Conservation (phyloP, 2,329 filamentous ascomycete genomes). For the Colletotrichum simmondsii region DNA sequence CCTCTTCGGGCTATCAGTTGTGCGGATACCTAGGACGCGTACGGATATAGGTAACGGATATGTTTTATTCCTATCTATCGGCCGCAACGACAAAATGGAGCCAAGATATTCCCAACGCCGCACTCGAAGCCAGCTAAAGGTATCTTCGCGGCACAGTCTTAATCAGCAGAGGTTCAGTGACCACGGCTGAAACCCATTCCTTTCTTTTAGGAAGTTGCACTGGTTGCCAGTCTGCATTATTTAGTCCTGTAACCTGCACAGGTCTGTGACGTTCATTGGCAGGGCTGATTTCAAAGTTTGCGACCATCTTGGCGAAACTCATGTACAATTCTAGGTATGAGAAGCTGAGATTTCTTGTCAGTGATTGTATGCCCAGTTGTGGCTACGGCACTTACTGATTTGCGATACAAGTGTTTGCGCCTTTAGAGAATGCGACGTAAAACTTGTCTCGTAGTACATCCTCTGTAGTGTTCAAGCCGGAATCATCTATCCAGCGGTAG, state of each 20-base stretch:
- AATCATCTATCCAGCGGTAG: constrained; percentile 39
- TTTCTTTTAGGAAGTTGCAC: constrained; percentile 35
- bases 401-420: constrained; percentile 42
- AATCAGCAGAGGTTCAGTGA: background rate
- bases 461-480: constrained; percentile 18
- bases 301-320: background rate
- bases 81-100: too few relatives aligned
- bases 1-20: too few relatives aligned
- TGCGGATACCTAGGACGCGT: too few relatives aligned
- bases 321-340: constrained; percentile 8
- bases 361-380: fast-evolving
- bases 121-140: too few relatives aligned
- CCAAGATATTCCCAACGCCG: too few relatives aligned
- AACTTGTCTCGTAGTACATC: constrained; percentile 39
- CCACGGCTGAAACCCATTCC: constrained; percentile 39
- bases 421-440: constrained; percentile 43
- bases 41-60: too few relatives aligned
- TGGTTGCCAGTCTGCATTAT: constrained; percentile 29
- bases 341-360: background rate
- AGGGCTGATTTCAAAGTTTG: background rate
- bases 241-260: background rate
- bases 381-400: constrained; percentile 37
- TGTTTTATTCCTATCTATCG: too few relatives aligned
- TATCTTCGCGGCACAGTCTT: background rate
- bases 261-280: background rate